Percentiles rank a stretch among this genome's conserved stretches.
phyloP scores from a whole-genome alignment of 371 early-diverging fungal genomes.

The Mortierella sp. region DNA sequence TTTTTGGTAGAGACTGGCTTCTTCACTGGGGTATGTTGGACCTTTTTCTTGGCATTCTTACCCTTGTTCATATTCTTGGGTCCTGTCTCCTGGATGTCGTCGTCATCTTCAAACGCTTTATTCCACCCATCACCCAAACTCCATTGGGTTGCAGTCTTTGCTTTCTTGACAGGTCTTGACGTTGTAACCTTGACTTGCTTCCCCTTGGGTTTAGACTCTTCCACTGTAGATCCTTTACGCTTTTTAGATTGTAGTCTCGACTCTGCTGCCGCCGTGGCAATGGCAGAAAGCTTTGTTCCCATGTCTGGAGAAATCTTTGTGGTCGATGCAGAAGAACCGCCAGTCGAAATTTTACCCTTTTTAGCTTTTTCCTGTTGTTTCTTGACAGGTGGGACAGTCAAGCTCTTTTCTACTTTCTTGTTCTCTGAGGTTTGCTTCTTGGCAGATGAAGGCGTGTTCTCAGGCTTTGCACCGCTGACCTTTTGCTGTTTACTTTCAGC shows the following conservation, averaged over 20 bases:
- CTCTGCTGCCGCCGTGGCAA: too few species aligned
- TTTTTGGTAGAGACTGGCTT: too few species aligned
- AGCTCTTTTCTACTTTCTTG: slow-evolving; percentile 16
- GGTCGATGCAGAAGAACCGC: slow-evolving; percentile 1
- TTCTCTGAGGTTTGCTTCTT: neutral
- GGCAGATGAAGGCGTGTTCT: neutral
- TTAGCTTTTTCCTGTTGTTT: neutral
- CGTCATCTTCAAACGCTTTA: slow-evolving; percentile 34
- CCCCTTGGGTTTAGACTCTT: too few species aligned
- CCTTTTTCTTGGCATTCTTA: slow-evolving; percentile 13
- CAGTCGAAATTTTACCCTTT: too few species aligned
- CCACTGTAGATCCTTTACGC: too few species aligned
- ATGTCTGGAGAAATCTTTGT: neutral
- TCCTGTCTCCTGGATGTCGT: slow-evolving; percentile 7
- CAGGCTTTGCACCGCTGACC: slow-evolving; percentile 6
- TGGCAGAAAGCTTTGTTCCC: too few species aligned
- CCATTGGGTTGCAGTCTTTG: slow-evolving; percentile 18
- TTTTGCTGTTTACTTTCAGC: too few species aligned
- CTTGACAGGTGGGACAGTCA: neutral
- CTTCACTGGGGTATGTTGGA: too few species aligned
- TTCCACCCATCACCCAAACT: slow-evolving; percentile 50
- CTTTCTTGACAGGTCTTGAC: neutral
- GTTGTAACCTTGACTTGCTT: slow-evolving; percentile 4
- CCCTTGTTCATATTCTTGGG: slow-evolving; percentile 8
- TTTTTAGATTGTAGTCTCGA: too few species aligned